Conservation (phyloP, 495 filamentous ascomycete genomes). For the Penicillium desertorum region DNA sequence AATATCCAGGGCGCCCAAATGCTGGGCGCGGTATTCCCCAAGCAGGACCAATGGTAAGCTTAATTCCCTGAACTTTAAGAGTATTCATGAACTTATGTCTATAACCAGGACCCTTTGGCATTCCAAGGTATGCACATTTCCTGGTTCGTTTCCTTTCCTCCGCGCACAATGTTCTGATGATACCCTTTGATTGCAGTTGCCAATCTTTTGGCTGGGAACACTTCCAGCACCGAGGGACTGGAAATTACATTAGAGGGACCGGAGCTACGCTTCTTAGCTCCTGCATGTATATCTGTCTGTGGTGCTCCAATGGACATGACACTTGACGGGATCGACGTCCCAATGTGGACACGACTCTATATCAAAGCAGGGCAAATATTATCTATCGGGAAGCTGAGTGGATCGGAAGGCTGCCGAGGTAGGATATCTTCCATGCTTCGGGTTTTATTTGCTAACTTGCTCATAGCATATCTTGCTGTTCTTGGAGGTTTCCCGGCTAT, state of each 20-base stretch:
- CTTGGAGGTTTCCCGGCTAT: conserved; percentile 57
- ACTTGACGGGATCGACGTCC: conserved; percentile 45
- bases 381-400: conserved; percentile 53
- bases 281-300: conserved; percentile 51
- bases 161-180: not conserved
- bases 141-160: not conserved
- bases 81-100: not conserved
- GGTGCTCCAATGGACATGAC: conserved; percentile 52
- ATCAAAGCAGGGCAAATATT: conserved; percentile 53
- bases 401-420: conserved; percentile 41
- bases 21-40: conserved; percentile 51
- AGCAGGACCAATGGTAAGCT: conserved; percentile 48
- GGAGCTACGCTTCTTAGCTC: conserved; percentile 53
- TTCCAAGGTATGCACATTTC: conserved; percentile 22
- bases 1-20: conserved; percentile 54
- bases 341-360: conserved; percentile 55
- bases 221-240: conserved; percentile 49
- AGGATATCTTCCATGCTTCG: not conserved
- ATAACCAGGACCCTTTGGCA: conserved; percentile 46
- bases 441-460: not conserved
- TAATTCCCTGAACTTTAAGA: not conserved
- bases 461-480: conserved; percentile 57
- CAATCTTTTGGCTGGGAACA: conserved; percentile 60
- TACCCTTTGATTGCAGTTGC: conserved; percentile 34
- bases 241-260: conserved; percentile 62